A percentile compares a stretch with the other conserved stretches of the same genome.
phyloP scores from a whole-genome alignment of 257 asterid species.

The Pogostemon cablin region DNA sequence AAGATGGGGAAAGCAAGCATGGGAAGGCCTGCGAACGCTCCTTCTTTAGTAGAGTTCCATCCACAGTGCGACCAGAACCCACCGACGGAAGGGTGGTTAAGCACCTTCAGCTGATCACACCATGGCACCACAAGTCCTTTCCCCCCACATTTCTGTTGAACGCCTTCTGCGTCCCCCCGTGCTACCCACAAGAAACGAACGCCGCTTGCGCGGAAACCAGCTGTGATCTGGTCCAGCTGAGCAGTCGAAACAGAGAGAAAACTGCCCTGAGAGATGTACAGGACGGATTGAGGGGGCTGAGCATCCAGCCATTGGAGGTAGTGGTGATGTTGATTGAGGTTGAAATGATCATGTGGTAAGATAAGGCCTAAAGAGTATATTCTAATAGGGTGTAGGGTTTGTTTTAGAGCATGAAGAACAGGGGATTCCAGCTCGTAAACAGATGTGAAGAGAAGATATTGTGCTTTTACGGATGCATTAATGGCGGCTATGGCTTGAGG shows the following conservation, averaged over 20 bases:
- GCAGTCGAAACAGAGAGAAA: slow-evolving; percentile 51
- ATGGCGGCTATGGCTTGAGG: slow-evolving; percentile 19
- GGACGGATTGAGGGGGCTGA: slow-evolving; percentile 53
- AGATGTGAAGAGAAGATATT: slow-evolving; percentile 47
- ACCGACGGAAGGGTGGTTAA: slow-evolving; percentile 53
- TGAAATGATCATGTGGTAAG: slow-evolving; percentile 32
- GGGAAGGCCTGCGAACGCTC: slow-evolving; percentile 49
- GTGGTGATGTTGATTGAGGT: neutral
- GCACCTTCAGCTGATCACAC: slow-evolving; percentile 63
- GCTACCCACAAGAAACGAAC: slow-evolving; percentile 55
- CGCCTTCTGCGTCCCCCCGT: slow-evolving; percentile 33
- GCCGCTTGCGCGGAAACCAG: slow-evolving; percentile 47
- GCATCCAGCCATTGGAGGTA: slow-evolving; percentile 54
- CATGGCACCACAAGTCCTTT: slow-evolving; percentile 57
- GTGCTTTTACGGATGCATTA: slow-evolving; percentile 36
- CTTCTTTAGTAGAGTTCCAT: slow-evolving; percentile 68
- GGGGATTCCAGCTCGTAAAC: slow-evolving; percentile 51
- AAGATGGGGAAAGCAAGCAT: slow-evolving; percentile 50
- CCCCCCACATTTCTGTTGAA: slow-evolving; percentile 25
- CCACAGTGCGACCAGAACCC: slow-evolving; percentile 76
- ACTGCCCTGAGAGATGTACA: slow-evolving; percentile 66
- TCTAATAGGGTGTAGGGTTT: slow-evolving; percentile 29
- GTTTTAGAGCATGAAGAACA: slow-evolving; percentile 39
- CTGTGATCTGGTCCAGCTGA: slow-evolving; percentile 48
- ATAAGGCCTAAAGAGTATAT: slow-evolving; percentile 50